Conservation (phyloP, 257 asterid species). For the Hygrophila difformis region DNA sequence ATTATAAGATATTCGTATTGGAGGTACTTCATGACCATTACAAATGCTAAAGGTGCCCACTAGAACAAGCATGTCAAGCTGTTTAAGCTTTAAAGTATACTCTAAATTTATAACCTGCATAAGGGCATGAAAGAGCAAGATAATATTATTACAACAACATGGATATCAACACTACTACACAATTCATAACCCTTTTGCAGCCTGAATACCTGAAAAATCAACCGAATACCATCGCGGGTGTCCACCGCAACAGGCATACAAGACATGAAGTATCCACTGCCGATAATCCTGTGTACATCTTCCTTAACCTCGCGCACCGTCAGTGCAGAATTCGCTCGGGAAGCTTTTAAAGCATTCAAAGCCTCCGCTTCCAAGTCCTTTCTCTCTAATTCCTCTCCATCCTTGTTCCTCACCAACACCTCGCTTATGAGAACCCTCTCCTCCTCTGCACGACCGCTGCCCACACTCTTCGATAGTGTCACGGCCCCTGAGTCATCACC, state of each 20-base stretch:
- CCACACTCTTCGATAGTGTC: constrained; percentile 38
- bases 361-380: constrained; percentile 90
- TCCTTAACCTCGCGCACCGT: constrained; percentile 92
- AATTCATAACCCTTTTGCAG: too few species aligned
- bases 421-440: constrained; percentile 92
- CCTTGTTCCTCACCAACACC: constrained; percentile 82
- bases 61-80: not conserved
- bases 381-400: constrained; percentile 88
- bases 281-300: constrained; percentile 85
- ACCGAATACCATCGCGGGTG: constrained; percentile 88
- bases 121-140: too few species aligned
- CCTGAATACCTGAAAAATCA: constrained; percentile 72
- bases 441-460: constrained; percentile 42
- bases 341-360: constrained; percentile 74
- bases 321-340: constrained; percentile 82
- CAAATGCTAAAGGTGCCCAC: not conserved
- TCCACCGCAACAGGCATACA: constrained; percentile 96
- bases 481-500: constrained; percentile 25
- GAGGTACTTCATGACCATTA: not conserved
- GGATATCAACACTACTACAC: too few species aligned
- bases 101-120: too few species aligned
- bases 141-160: too few species aligned
- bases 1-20: not conserved
- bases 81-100: too few species aligned
- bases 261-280: constrained; percentile 85